phyloP scores from a whole-genome alignment of 2,329 filamentous ascomycete species.

The Colletotrichum karsti region DNA sequence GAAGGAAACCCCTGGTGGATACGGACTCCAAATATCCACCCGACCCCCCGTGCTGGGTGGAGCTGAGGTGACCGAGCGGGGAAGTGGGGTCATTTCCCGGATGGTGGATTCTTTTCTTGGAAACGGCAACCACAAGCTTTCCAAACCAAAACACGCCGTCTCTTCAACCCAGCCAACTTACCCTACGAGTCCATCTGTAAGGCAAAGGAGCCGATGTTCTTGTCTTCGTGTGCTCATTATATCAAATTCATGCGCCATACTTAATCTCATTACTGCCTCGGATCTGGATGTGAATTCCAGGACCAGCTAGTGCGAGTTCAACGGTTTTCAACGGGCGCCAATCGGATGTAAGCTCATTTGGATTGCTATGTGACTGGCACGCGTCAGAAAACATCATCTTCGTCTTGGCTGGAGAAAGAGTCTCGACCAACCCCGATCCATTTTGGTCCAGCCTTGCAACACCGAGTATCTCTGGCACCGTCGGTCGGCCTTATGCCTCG shows the following conservation, averaged over 20 bases:
- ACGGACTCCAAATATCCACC: not conserved
- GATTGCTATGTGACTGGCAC: not conserved
- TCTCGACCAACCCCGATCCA: not conserved
- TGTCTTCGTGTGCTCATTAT: not conserved
- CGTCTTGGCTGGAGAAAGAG: not conserved
- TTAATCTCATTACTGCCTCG: not conserved
- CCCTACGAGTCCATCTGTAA: not conserved
- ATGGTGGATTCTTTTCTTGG: conserved; percentile 7
- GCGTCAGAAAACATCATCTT: not conserved
- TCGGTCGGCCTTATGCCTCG: not conserved
- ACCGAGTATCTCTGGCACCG: not conserved
- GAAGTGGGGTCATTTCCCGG: not conserved
- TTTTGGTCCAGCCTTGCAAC: not conserved
- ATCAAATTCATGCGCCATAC: not conserved
- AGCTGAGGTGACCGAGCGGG: too few relatives aligned
- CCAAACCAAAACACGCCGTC: conserved; percentile 16
- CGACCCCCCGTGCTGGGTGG: too few relatives aligned
- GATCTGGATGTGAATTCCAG: not conserved
- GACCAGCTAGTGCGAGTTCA: not conserved
- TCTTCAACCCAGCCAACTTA: not conserved
- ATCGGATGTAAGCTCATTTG: not conserved
- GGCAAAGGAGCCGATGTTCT: not conserved
- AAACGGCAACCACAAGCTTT: conserved; percentile 10
- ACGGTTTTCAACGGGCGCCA: not conserved
- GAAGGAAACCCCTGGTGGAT: not conserved